phyloP scores from a whole-genome alignment of 441 rosid species.

The Erysimum pusillum region DNA sequence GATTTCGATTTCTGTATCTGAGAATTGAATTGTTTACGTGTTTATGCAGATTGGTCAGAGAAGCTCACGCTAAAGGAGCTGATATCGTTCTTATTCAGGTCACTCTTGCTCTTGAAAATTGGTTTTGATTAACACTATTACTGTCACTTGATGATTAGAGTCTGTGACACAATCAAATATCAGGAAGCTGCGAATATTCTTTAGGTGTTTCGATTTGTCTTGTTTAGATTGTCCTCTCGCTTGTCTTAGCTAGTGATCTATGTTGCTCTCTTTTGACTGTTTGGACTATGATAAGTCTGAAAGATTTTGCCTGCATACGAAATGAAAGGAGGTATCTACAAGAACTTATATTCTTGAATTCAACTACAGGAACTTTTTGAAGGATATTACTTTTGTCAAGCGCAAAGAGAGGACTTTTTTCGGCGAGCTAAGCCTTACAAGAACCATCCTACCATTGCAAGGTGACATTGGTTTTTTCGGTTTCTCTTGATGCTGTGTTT shows the following conservation, averaged over 20 bases:
- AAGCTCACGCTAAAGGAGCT: slow-evolving; percentile 79
- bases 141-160: slow-evolving; percentile 18
- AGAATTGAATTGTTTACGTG: not conserved
- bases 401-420: slow-evolving; percentile 85
- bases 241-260: not conserved
- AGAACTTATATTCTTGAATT: slow-evolving; percentile 6
- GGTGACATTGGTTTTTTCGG: slow-evolving; percentile 47
- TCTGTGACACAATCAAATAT: not conserved
- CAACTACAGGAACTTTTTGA: slow-evolving; percentile 96
- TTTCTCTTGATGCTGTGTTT: not conserved
- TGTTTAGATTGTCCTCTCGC: not conserved
- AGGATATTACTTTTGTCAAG: slow-evolving; percentile 97
- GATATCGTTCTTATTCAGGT: slow-evolving; percentile 87
- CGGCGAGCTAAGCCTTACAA: slow-evolving; percentile 81
- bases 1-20: slow-evolving; percentile 6
- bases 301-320: too few relatives aligned
- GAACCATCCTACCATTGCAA: slow-evolving; percentile 79
- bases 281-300: too few relatives aligned
- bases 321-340: too few relatives aligned
- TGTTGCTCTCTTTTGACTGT: not conserved
- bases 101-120: slow-evolving; percentile 6
- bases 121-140: not conserved
- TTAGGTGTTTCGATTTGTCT: not conserved
- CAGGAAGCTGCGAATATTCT: not conserved
- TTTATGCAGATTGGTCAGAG: slow-evolving; percentile 68